Evolutionary conservation across 208 protist species (phyloP), one percentile per base, ranked within the genome.

Genomic region (Zelonia costaricensis): DNA sequence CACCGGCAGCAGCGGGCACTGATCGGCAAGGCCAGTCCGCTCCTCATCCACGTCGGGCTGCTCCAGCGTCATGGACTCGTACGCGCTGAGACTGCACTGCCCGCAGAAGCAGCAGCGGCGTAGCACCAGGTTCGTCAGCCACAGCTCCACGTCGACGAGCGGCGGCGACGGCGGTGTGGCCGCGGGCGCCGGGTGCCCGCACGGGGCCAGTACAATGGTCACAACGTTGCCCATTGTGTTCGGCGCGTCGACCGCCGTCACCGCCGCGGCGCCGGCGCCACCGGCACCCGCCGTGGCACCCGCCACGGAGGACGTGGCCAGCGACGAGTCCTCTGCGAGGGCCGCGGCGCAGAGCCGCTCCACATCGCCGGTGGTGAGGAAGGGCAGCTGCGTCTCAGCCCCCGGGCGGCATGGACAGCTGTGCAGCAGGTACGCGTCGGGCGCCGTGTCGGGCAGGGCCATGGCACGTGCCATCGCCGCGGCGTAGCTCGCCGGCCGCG

Each of bases 41-140:
- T n/a, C n/a, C n/a, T n/a, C n/a, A n/a, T n/a, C n/a, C n/a, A n/a
- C n/a, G n/a, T n/a, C n/a, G n/a, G n/a, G n/a, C n/a, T n/a, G n/a
- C n/a, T n/a, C n/a, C n/a, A n/a, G n/a, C n/a, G n/a, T n/a, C n/a
- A n/a, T n/a, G n/a, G n/a, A n/a, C n/a, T n/a, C n/a, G n/a, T n/a
- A n/a, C n/a, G n/a, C n/a, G n/a, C n/a, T n/a, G n/a, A n/a, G n/a
- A n/a, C n/a, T n/a, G 4, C 28, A 13, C 4, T 13, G 2, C 1
- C 10, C 47, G 45, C 71, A 79, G 62, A 72, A 75, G 35, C 76
- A 79, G 54, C 58, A 63, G 35, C 76, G 76, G 15, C 48, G 44
- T 4, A 77, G 61, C 7, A 65, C 57, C 16, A 78, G 42, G 15
- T 64, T 45, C 20, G 47, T 15, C 25, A 69, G 53, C 59, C 61